A percentile compares a stretch with the other conserved stretches of the same genome.
Evolutionary conservation across 805 yeast genomes (phyloP).

Genomic region (Grigorovia jiainica): DNA sequence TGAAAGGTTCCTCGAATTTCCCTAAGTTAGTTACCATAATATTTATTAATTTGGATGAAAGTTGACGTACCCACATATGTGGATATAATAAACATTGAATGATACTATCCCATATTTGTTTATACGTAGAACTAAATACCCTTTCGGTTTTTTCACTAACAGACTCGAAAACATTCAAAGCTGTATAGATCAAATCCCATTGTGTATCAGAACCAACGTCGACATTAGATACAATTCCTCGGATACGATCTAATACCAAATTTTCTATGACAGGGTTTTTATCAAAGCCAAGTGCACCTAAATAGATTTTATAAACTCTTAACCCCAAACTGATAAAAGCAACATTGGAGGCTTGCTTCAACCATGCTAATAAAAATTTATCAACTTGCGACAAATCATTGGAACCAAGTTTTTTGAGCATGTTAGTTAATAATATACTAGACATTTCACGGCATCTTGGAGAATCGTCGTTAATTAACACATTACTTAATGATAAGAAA

Average conservation of each 20-base stretch:
- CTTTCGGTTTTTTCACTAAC: conserved; percentile 32
- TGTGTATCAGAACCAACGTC: conserved; percentile 37
- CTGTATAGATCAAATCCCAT: conserved; percentile 74
- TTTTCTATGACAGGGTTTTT: conserved; percentile 33
- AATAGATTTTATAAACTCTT: conserved; percentile 54
- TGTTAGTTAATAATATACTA: conserved; percentile 42
- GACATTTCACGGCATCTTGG: conserved; percentile 82
- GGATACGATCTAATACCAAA: conserved; percentile 30
- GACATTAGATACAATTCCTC: conserved; percentile 28
- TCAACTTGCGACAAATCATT: conserved; percentile 29
- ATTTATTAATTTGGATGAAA: conserved; percentile 52
- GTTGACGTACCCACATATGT: conserved; percentile 82
- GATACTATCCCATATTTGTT: conserved; percentile 41
- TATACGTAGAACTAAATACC: conserved; percentile 25
- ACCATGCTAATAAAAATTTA: conserved; percentile 47
- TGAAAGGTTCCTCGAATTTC: conserved; percentile 27
- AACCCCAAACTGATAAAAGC: conserved; percentile 65
- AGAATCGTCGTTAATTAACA: conserved; percentile 67
- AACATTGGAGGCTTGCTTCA: conserved; percentile 42
- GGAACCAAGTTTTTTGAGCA: conserved; percentile 42
- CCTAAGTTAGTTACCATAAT: conserved; percentile 36
- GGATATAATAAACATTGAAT: conserved; percentile 62
- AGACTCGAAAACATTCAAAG: conserved; percentile 43
- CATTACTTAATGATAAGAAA: conserved; percentile 73
- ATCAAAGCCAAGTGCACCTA: conserved; percentile 39